These are phyloP conservation scores for Cryphonectria carpinicola DNA, from an alignment of 2,329 filamentous ascomycete species.

Conservation along the genomic window DNA sequence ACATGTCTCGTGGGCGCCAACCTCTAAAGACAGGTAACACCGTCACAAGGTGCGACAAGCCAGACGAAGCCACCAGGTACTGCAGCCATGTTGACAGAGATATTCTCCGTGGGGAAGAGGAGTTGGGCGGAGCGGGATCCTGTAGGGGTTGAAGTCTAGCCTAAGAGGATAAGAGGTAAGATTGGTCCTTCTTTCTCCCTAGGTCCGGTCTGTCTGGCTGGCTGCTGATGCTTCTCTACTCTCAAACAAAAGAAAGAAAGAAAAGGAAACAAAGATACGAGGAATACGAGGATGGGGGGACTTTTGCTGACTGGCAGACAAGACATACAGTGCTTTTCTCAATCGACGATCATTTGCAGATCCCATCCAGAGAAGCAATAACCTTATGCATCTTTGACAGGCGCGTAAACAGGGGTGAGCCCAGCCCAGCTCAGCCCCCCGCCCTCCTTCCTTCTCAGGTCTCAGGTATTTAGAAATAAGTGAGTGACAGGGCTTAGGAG, in stretches of 20 bases:
- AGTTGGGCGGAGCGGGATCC: not conserved
- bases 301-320: not conserved
- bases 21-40: not conserved
- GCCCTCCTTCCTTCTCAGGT: not conserved
- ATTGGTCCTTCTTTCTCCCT: not conserved
- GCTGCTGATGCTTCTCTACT: not conserved
- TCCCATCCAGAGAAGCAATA: not conserved
- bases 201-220: not conserved
- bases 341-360: not conserved
- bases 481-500: not conserved
- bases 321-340: not conserved
- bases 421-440: not conserved
- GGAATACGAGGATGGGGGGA: not conserved
- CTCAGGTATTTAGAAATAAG: not conserved
- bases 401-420: constrained; percentile 22
- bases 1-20: not conserved
- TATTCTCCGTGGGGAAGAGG: not conserved
- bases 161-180: not conserved
- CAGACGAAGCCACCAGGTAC: not conserved
- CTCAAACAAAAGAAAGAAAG: too few relatives aligned
- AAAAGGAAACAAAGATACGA: not conserved
- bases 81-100: not conserved
- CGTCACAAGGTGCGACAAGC: not conserved
- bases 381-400: constrained; percentile 22
- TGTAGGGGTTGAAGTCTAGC: not conserved